phyloP scores from a whole-genome alignment of 441 rosid species.

The Rhodomyrtus psidioides region DNA sequence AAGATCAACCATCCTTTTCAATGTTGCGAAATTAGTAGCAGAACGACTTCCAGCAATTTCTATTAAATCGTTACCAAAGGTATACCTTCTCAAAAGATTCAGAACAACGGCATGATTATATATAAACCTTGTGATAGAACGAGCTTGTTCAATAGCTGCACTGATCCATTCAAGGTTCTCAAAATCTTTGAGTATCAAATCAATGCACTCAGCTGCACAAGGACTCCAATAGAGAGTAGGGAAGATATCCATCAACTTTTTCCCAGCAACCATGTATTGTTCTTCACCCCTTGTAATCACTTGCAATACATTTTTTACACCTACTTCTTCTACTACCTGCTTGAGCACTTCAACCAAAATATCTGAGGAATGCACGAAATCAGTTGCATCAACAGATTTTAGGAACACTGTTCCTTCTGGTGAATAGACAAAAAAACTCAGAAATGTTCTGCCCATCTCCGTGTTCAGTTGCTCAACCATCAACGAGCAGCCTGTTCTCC shows the following conservation, averaged over 20 bases:
- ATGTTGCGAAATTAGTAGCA: conserved; percentile 66
- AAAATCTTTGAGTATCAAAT: conserved; percentile 73
- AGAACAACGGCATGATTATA: conserved; percentile 64
- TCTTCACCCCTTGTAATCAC: conserved; percentile 64
- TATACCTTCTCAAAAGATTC: conserved; percentile 67
- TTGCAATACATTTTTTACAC: conserved; percentile 61
- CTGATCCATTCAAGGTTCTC: conserved; percentile 62
- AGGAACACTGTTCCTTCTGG: conserved; percentile 67
- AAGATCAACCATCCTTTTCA: conserved; percentile 47
- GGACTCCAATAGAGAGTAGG: conserved; percentile 88
- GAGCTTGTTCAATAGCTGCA: conserved; percentile 57
- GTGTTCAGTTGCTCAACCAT: conserved; percentile 59
- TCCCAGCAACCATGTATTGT: conserved; percentile 44
- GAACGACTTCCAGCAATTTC: conserved; percentile 48
- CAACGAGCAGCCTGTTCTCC: conserved; percentile 67
- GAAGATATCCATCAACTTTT: conserved; percentile 46
- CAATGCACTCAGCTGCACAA: conserved; percentile 63
- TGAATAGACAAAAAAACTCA: conserved; percentile 54
- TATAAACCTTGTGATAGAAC: conserved; percentile 64
- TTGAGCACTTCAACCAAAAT: conserved; percentile 45
- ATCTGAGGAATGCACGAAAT: conserved; percentile 40
- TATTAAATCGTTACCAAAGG: conserved; percentile 68
- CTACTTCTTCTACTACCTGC: conserved; percentile 77
- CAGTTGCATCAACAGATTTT: conserved; percentile 65
- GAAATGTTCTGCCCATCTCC: conserved; percentile 32